Evolutionary conservation across 2,329 filamentous ascomycete species (phyloP).

Genomic region (Bipolaris victoriae): DNA sequence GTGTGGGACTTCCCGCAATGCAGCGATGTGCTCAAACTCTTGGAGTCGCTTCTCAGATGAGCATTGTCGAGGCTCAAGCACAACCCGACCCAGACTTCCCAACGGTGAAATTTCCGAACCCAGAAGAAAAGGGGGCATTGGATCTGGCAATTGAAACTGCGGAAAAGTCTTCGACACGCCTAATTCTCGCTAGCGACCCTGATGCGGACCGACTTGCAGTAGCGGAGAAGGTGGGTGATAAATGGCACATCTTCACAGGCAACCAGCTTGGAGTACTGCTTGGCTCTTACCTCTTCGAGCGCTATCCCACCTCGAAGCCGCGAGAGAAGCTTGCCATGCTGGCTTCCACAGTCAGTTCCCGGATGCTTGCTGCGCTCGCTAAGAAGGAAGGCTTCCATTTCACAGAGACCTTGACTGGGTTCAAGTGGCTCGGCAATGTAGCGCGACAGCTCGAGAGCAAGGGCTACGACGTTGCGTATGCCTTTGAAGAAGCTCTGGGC

Average conservation of each 20-base stretch:
- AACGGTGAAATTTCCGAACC: slow-evolving; percentile 69
- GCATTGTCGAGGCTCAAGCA: slow-evolving; percentile 58
- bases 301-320: slow-evolving; percentile 45
- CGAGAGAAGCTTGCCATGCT: slow-evolving; percentile 60
- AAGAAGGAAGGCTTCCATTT: slow-evolving; percentile 62
- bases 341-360: slow-evolving; percentile 67
- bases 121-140: slow-evolving; percentile 68
- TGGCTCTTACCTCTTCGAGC: slow-evolving; percentile 63
- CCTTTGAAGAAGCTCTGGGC: slow-evolving; percentile 70
- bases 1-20: slow-evolving; percentile 60
- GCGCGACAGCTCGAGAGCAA: slow-evolving; percentile 57
- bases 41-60: slow-evolving; percentile 53
- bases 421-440: slow-evolving; percentile 71
- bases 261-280: slow-evolving; percentile 68
- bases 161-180: slow-evolving; percentile 53
- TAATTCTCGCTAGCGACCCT: slow-evolving; percentile 69
- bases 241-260: slow-evolving; percentile 68
- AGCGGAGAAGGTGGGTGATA: slow-evolving; percentile 62
- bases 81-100: slow-evolving; percentile 68
- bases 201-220: slow-evolving; percentile 69
- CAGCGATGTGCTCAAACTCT: slow-evolving; percentile 48
- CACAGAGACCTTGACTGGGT: slow-evolving; percentile 68
- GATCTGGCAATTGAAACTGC: slow-evolving; percentile 65
- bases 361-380: slow-evolving; percentile 67
- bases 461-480: slow-evolving; percentile 61